phyloP scores from a whole-genome alignment of 1,284 basidiomycete genomes.

The Lignosus rhinocerotis region DNA sequence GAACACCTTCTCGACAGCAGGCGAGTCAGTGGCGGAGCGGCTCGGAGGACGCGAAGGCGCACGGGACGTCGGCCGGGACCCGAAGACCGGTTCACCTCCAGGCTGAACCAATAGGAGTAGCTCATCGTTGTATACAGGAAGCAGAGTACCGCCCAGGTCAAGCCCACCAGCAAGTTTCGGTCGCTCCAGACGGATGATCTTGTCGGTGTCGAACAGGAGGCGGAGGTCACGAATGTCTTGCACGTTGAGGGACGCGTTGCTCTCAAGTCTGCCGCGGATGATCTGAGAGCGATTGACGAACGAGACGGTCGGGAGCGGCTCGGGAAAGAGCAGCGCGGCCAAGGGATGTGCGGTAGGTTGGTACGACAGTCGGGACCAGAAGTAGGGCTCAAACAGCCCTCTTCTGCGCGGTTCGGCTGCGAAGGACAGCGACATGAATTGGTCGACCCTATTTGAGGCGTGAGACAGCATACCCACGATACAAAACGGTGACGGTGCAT shows the following conservation, averaged over 20 bases:
- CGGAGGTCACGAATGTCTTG: slow-evolving; percentile 49
- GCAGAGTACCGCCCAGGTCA: slow-evolving; percentile 64
- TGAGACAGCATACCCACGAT: slow-evolving; percentile 4
- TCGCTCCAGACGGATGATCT: slow-evolving; percentile 16
- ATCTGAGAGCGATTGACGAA: slow-evolving; percentile 67
- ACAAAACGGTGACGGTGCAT: slow-evolving; percentile 6
- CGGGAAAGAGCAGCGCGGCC: slow-evolving; percentile 71
- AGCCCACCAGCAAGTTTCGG: slow-evolving; percentile 30
- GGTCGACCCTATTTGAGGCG: slow-evolving; percentile 55
- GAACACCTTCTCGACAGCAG: slow-evolving; percentile 42
- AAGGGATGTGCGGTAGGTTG: slow-evolving; percentile 50
- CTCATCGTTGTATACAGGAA: slow-evolving; percentile 74
- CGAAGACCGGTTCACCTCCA: slow-evolving; percentile 38
- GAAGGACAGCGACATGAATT: slow-evolving; percentile 76
- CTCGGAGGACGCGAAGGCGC: slow-evolving; percentile 66
- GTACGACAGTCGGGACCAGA: slow-evolving; percentile 55
- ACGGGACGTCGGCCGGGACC: slow-evolving; percentile 59
- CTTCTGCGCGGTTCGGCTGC: slow-evolving; percentile 71
- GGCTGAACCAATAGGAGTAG: slow-evolving; percentile 66
- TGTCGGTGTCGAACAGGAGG: slow-evolving; percentile 31
- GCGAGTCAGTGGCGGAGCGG: slow-evolving; percentile 44
- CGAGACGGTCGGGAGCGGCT: slow-evolving; percentile 64
- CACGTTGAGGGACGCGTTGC: slow-evolving; percentile 46
- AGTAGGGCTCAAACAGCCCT: slow-evolving; percentile 73
- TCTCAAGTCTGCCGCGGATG: slow-evolving; percentile 65